Evolutionary conservation across 345 rosid species (phyloP).

Genomic region (Alliaria petiolata): DNA sequence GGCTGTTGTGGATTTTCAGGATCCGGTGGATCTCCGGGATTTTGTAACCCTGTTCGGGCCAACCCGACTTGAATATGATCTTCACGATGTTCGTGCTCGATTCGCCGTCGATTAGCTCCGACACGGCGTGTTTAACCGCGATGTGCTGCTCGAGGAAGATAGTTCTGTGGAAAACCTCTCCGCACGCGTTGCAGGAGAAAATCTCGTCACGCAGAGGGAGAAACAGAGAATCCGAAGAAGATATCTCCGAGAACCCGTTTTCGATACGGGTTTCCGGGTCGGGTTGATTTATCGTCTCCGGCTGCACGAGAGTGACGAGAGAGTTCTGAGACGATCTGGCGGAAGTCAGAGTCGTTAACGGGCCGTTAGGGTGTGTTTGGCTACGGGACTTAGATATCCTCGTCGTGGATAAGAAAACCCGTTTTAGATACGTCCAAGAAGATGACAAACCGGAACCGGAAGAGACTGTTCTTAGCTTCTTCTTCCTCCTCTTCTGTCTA

Average conservation of each 20-base stretch:
- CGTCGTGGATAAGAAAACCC: conserved; percentile 43
- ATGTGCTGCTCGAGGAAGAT: conserved; percentile 75
- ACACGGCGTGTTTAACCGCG: conserved; percentile 65
- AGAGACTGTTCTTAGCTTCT: conserved; percentile 20
- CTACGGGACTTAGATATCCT: conserved; percentile 27
- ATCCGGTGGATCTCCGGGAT: conserved; percentile 56
- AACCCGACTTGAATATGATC: conserved; percentile 84
- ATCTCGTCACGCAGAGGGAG: conserved; percentile 70
- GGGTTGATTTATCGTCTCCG: conserved; percentile 16
- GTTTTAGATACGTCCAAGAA: conserved; percentile 59
- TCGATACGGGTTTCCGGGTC: conserved; percentile 19
- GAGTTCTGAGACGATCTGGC: conserved; percentile 75
- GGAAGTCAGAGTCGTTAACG: conserved; percentile 38
- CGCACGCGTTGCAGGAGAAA: conserved; percentile 75
- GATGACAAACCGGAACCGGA: conserved; percentile 46
- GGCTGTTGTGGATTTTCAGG: conserved; percentile 82
- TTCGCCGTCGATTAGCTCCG: conserved; percentile 75
- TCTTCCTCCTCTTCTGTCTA: conserved; percentile 27
- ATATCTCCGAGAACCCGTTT: conserved; percentile 33
- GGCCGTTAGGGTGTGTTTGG: conserved; percentile 36
- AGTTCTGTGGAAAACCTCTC: conserved; percentile 61
- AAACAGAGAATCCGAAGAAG: conserved; percentile 33
- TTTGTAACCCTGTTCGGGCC: conserved; percentile 44
- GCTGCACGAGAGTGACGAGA: conserved; percentile 41
- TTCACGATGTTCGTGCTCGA: conserved; percentile 78